These are phyloP conservation scores for Tylopilus felleus DNA, from an alignment of 768 basidiomycete genomes.

Conservation along the genomic window DNA sequence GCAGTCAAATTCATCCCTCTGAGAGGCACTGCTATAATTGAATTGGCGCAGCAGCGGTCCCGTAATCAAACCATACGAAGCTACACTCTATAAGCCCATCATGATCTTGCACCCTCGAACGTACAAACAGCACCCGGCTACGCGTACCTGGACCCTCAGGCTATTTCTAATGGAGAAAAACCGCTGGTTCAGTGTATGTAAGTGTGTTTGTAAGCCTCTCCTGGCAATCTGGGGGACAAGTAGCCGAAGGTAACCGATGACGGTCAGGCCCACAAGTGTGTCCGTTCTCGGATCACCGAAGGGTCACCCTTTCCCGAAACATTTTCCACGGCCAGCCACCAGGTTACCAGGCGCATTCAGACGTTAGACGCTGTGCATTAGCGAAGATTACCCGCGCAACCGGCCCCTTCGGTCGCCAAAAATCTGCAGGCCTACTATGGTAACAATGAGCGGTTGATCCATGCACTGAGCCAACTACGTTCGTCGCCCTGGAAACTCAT, in stretches of 20 bases:
- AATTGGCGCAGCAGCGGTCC: background rate
- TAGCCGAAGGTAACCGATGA: background rate
- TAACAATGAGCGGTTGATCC: too few species aligned
- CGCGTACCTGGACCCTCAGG: background rate
- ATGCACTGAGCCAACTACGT: too few species aligned
- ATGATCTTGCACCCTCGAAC: too few species aligned
- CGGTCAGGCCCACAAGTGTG: background rate
- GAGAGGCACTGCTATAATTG: background rate
- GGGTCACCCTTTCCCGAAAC: background rate
- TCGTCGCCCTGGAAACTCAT: too few species aligned
- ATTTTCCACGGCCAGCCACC: background rate
- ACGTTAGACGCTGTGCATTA: too few species aligned
- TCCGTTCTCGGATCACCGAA: background rate
- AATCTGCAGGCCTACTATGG: too few species aligned
- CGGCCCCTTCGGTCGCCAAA: too few species aligned
- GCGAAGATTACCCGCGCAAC: too few species aligned
- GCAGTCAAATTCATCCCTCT: background rate
- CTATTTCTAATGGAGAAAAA: background rate
- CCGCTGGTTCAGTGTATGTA: too few species aligned
- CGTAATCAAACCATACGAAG: background rate
- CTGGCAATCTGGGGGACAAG: too few species aligned
- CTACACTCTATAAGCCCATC: background rate
- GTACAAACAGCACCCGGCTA: background rate
- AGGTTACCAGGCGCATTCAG: too few species aligned
- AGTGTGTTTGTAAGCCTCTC: too few species aligned